phyloP scores from a whole-genome alignment of 2,329 filamentous ascomycete genomes.

The Arthrobotrys entomopaga region DNA sequence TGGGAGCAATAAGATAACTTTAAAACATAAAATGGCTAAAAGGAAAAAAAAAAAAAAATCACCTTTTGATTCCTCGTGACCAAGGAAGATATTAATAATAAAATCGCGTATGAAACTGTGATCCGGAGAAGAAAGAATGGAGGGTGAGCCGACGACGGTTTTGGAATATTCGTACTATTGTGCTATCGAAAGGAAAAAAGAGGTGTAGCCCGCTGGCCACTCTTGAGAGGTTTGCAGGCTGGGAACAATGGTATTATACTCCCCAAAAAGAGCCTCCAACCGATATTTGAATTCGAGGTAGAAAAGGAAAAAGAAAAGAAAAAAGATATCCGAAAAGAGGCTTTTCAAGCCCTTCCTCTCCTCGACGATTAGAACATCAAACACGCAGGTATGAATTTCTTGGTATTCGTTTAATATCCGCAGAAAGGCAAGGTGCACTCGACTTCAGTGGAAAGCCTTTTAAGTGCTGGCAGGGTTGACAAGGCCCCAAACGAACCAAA shows the following conservation, averaged over 20 bases:
- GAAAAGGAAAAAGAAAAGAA: background rate
- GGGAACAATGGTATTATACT: conserved; percentile 48
- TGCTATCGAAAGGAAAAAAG: too few relatives aligned
- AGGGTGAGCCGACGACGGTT: too few relatives aligned
- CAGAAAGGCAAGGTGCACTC: conserved; percentile 27
- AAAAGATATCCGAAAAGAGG: conserved; percentile 27
- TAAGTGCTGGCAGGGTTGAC: conserved; percentile 25
- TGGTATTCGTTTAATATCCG: conserved; percentile 47
- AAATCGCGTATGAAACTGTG: too few relatives aligned
- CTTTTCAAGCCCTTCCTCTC: conserved; percentile 18
- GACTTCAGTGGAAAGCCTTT: background rate
- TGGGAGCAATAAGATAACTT: too few relatives aligned
- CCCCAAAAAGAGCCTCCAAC: conserved; percentile 22
- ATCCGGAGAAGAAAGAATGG: too few relatives aligned
- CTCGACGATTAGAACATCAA: conserved; percentile 36
- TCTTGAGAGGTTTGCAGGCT: conserved; percentile 22
- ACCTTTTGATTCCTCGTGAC: too few relatives aligned
- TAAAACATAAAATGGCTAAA: too few relatives aligned
- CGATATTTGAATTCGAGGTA: conserved; percentile 1
- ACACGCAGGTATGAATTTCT: conserved; percentile 45
- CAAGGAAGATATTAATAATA: too few relatives aligned
- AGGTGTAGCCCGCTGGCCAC: background rate
- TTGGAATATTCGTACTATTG: too few relatives aligned
- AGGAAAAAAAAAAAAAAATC: too few relatives aligned
- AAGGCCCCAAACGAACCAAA: conserved; percentile 34